Base-by-base conservation (phyloP, 192 early-diverging fungal genomes). In the Coemansia sp. region DNA sequence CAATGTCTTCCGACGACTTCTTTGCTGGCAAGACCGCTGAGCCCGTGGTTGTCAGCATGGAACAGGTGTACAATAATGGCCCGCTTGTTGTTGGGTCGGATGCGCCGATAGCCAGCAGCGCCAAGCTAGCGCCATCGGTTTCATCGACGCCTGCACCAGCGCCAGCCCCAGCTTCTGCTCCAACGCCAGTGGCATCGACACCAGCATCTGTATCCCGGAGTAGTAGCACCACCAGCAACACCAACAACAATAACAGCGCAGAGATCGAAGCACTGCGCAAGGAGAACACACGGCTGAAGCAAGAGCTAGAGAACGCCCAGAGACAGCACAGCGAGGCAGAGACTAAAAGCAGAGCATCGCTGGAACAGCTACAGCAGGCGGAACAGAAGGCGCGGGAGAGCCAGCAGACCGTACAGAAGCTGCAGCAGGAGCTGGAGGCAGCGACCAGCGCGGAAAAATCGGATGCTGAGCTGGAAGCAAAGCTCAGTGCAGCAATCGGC, bases 1-100 rank as follows among this genome's bases (percentile, higher is more conserved):
- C 95, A 0, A 70, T 99, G 51, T 89, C 93, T n/a, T 90, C 92
- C 5, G 92, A 94, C 59, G 93, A 96, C 71, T 99, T 88, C 81
- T 96, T 98, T 79, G 82, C 71, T 9, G 97, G 96, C 16, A 89
- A 96, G 73, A 85, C 84, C 45, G 87, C 90, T 5, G 85, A 88
- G 18, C 96, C 97, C 2, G 92, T 67, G 45, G 33, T 72, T 58
- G 71, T 74, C 7, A 67, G 68, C 59, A 80, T 77, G 77, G 77
- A 73, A 56, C 35, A 21, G 12, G 28, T 79, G 26, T 72, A 60
- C 21, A 57, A 33, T 2, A 55, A 74, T 10, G 77, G 74, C 12
- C 77, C 74, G 35, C 45, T 75, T 40, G 30, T 75, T 52, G 72
- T 73, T 21, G 69, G 73, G 25, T 53, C 62, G 5, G 59, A 30